Conservation (phyloP, 441 rosid genomes). For the Rhodomyrtus psidioides region DNA sequence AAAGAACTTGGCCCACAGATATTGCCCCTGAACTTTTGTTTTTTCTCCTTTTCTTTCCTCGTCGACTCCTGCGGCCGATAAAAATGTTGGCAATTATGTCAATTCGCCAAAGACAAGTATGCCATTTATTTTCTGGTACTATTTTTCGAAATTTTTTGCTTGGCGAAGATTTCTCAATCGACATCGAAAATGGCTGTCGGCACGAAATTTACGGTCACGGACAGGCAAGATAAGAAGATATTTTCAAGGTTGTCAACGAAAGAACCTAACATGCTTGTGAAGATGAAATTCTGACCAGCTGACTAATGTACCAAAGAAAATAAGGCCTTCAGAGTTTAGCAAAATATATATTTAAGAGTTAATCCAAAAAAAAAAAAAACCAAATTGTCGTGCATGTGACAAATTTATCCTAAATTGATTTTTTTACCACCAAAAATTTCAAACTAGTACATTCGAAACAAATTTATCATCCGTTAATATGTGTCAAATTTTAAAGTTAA, state of each 20-base stretch:
- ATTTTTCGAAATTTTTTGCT: background rate
- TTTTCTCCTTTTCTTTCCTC: background rate
- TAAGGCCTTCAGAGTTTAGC: too few species aligned
- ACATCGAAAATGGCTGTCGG: background rate
- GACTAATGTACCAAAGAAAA: background rate
- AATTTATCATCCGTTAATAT: too few species aligned
- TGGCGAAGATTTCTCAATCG: background rate
- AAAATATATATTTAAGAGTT: too few species aligned
- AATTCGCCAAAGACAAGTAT: background rate
- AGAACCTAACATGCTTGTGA: background rate
- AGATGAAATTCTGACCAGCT: background rate
- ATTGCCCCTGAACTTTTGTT: background rate
- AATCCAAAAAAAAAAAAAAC: too few species aligned
- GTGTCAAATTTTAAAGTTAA: too few species aligned
- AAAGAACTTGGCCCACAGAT: background rate
- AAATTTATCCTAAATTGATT: too few species aligned
- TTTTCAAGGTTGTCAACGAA: background rate
- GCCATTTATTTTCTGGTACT: background rate
- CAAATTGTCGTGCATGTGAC: too few species aligned
- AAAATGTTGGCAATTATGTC: background rate
- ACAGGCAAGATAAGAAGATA: background rate
- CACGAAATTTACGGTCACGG: background rate
- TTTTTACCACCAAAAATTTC: too few species aligned
- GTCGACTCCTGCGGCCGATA: background rate
- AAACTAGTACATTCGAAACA: too few species aligned